Evolutionary conservation across 2,329 filamentous ascomycete species (phyloP).

Genomic region (Pyrenochaeta sp.): DNA sequence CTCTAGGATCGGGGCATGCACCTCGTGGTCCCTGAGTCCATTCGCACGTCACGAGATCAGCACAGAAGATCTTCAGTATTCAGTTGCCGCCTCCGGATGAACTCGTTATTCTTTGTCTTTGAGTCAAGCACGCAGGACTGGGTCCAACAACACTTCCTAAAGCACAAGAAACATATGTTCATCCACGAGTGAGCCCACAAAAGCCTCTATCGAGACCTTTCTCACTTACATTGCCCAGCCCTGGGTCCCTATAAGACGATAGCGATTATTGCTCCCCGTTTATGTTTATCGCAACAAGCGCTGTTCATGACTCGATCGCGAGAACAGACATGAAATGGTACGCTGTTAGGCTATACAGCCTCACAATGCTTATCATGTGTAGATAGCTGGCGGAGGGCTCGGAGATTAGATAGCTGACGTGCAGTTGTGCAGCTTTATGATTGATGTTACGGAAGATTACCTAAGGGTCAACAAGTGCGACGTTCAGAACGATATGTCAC

Average conservation of each 20-base stretch:
- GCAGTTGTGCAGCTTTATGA: background rate
- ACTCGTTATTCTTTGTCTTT: no score
- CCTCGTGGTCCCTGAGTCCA: no score
- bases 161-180: no score
- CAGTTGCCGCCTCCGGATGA: no score
- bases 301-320: background rate
- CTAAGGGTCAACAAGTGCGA: background rate
- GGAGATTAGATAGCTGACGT: background rate
- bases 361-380: background rate
- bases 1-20: no score
- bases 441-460: background rate
- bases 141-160: no score
- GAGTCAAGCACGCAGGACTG: no score
- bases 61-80: no score
- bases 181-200: no score
- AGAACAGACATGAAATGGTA: background rate
- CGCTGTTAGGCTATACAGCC: background rate
- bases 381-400: background rate
- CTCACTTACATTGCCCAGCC: background rate
- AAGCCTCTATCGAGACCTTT: no score
- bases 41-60: no score
- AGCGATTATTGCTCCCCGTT: background rate
- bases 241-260: background rate
- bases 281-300: background rate
- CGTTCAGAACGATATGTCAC: background rate